These are phyloP conservation scores for Leccinum griseonigrum DNA, from an alignment of 1,284 basidiomycete genomes.

Conservation along the genomic window DNA sequence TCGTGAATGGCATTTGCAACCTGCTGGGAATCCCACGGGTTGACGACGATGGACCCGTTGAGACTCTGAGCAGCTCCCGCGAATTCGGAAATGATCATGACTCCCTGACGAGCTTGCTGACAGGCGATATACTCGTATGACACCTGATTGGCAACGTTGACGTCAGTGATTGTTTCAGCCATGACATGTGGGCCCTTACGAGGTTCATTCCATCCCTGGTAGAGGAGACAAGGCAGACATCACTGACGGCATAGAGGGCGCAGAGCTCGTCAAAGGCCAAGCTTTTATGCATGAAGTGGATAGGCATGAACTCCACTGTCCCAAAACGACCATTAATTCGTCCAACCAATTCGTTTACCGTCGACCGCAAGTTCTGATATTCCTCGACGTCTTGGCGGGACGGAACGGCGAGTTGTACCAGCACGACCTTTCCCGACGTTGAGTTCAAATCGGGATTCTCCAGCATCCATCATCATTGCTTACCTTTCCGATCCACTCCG, in stretches of 20 bases:
- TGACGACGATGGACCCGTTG: slow-evolving; percentile 92
- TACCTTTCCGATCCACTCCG: slow-evolving; percentile 98
- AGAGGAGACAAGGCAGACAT: slow-evolving; percentile 93
- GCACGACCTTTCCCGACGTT: slow-evolving; percentile 66
- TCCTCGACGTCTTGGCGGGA: slow-evolving; percentile 98
- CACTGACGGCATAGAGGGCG: slow-evolving; percentile 94
- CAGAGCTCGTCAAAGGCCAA: slow-evolving; percentile 94
- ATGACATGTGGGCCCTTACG: slow-evolving; percentile 41
- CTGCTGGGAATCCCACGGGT: slow-evolving; percentile 95
- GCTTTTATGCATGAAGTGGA: slow-evolving; percentile 98
- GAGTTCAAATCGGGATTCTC: not conserved
- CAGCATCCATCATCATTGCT: not conserved
- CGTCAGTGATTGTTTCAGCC: slow-evolving; percentile 11
- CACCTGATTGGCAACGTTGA: slow-evolving; percentile 54
- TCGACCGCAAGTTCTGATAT: slow-evolving; percentile 95
- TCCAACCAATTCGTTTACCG: slow-evolving; percentile 97
- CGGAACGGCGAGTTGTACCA: slow-evolving; percentile 96
- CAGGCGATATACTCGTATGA: slow-evolving; percentile 99
- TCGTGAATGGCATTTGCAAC: slow-evolving; percentile 95
- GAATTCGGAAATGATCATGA: slow-evolving; percentile 98
- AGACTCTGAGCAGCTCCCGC: slow-evolving; percentile 96
- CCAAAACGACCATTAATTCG: slow-evolving; percentile 98
- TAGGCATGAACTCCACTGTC: slow-evolving; percentile 98
- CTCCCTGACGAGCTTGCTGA: slow-evolving; percentile 89
- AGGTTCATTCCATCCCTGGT: slow-evolving; percentile 99